A percentile compares a stretch with the other conserved stretches of the same genome.
Evolutionary conservation across 768 basidiomycete species (phyloP).

Genomic region (Boletus huronensis): DNA sequence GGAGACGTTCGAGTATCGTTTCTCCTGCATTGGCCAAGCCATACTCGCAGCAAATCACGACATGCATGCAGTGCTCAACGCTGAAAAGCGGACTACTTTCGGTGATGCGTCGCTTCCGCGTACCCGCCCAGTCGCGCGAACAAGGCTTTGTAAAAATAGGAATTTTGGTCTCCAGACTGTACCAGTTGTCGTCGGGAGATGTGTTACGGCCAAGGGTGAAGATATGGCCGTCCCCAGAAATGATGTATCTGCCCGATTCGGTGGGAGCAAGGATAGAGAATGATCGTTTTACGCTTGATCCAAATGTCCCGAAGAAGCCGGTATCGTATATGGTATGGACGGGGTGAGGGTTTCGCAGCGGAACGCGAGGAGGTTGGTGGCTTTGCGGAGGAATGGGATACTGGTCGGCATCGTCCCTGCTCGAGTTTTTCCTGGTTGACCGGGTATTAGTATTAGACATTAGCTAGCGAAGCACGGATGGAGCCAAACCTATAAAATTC

Average conservation of each 20-base stretch:
- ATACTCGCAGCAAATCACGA: slow-evolving; percentile 58
- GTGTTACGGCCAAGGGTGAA: slow-evolving; percentile 36
- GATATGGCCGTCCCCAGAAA: slow-evolving; percentile 49
- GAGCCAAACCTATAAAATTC: slow-evolving; percentile 62
- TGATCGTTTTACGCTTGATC: slow-evolving; percentile 29
- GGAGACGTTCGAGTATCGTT: slow-evolving; percentile 24
- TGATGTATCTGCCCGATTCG: slow-evolving; percentile 45
- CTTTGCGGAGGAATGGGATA: slow-evolving; percentile 55
- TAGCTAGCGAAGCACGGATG: background rate
- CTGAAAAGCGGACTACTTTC: slow-evolving; percentile 52
- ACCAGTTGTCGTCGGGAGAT: slow-evolving; percentile 22
- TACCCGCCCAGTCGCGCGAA: slow-evolving; percentile 30
- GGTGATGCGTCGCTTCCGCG: slow-evolving; percentile 39
- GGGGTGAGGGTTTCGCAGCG: slow-evolving; percentile 55
- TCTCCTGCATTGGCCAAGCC: slow-evolving; percentile 38
- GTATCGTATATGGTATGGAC: slow-evolving; percentile 44
- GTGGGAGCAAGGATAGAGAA: slow-evolving; percentile 49
- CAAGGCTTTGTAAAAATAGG: slow-evolving; percentile 16
- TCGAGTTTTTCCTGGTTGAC: slow-evolving; percentile 39
- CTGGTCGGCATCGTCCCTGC: slow-evolving; percentile 38
- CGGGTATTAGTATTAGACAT: slow-evolving; percentile 12
- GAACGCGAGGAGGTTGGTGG: slow-evolving; percentile 61
- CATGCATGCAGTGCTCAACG: slow-evolving; percentile 50
- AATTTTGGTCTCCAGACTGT: slow-evolving; percentile 24
- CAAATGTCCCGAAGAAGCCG: slow-evolving; percentile 35